Base-by-base conservation (phyloP, 805 yeast species). In the Myxozyma geophila region DNA sequence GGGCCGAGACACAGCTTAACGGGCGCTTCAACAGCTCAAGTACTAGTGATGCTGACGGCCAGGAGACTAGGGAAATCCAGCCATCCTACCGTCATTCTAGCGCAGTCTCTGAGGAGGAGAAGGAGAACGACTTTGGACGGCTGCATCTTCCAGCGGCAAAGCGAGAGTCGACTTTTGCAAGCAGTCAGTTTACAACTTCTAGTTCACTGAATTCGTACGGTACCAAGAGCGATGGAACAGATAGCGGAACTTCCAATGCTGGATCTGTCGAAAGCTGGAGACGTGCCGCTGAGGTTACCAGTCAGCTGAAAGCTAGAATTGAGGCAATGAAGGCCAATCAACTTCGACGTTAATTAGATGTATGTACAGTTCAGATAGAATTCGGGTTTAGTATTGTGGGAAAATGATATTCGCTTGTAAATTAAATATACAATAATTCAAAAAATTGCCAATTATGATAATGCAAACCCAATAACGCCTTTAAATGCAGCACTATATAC, bases 201-300 rank as follows among this genome's bases (percentile, higher is more conserved):
- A 47, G 58, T 44, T 37, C 59, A 23, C 43, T 49, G 44, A 51
- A 57, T 28, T 23, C 57, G 46, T 15, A 21, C 28, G 41, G 57
- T 28, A 50, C 36, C 28, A 19, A 40, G 21, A 36, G 46, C 58
- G 56, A 59, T 12, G 51, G 41, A 40, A 39, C 41, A 12, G 54
- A 28, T 21, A 23, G 50, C 15, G 43, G 58, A 6, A 23, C 49
- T 13, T 17, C 52, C 40, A 50, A 49, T 35, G 68, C 66, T 7
- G 63, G 63, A 5, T 47, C 67, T 9, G 70, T 63, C 10, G 85
- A 81, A 58, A 86, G 89, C 69, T 92, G 97, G 97, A 85, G 83
- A 69, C 83, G 93, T 54, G 97, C 97, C 0, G 92, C 95, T 0
- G 96, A 89, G 70, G 96, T 91, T 12, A 92, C 97, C 0, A 83